Base-by-base conservation (phyloP, 345 rosid species). In the Populus tremula region DNA sequence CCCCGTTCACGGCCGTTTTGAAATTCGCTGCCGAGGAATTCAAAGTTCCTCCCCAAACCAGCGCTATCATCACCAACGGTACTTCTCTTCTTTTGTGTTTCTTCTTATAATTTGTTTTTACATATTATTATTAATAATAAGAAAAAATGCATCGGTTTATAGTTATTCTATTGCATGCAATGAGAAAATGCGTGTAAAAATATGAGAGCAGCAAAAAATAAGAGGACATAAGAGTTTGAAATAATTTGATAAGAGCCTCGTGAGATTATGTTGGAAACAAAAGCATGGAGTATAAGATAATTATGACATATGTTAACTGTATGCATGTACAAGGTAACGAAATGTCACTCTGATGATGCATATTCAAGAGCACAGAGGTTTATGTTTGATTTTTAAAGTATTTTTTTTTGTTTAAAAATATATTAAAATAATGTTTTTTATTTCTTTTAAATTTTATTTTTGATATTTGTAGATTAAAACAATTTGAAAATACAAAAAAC, bases 31-130 rank as follows among this genome's bases (percentile, higher is more conserved):
- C 98, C 8, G 98, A 96, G 86, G 99, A 96, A 85, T 96, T 96
- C 84, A 96, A 96, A 86, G 98, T 93, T 69, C 98, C 98, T 81
- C 98, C 98, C 0, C 99, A 93, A 75, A 96, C 99, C 76, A 96
- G 99, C 88, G 98, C 98, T 66, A 96, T 96, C 91, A 96, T 96
- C 86, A 93, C 99, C 71, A 96, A 93, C 74, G 99, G 98, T 96
- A 86, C 71, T 13, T 61, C 25, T 2, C 33, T 77, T 69, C 2
- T 53, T 29, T 62, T 9, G 63, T 56, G 27, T 56, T n/a, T 56
- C 13, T 56, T 56, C 8, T n/a, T 56, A 23, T n/a, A 4, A 56
- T 56, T 20, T 2, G 1, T 9, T 9, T 39, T 41, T 41, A 41
- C 45, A 41, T 41, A 41, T 41, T 2, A 41, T 41, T 41, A 41